These are phyloP conservation scores for Beverwykella pulmonaria DNA, from an alignment of 495 filamentous ascomycete species.

Conservation along the genomic window DNA sequence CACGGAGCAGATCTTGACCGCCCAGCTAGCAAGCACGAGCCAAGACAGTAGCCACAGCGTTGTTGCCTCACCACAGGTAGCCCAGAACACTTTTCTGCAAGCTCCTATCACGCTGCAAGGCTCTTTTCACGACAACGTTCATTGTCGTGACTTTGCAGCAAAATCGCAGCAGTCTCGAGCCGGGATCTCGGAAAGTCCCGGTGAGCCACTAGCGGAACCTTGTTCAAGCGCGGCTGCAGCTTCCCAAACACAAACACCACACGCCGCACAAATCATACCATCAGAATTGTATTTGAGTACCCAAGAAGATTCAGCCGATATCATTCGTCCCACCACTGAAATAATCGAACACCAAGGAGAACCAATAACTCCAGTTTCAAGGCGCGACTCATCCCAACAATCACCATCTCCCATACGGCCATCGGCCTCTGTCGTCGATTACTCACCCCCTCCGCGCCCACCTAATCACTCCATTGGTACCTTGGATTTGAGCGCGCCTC, in stretches of 20 bases:
- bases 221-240: background rate
- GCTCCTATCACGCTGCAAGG: background rate
- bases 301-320: background rate
- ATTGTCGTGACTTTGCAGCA: slow-evolving; percentile 1
- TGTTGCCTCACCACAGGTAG: background rate
- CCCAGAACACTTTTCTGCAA: background rate
- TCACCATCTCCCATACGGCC: background rate
- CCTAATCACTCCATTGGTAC: slow-evolving; percentile 17
- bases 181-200: slow-evolving; percentile 4
- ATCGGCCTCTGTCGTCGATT: background rate
- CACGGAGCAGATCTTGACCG: background rate
- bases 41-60: background rate
- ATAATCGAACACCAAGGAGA: background rate
- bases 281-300: slow-evolving; percentile 1
- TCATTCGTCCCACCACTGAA: slow-evolving; percentile 12
- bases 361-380: background rate
- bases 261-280: slow-evolving; percentile 16
- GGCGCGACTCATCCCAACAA: slow-evolving; percentile 18
- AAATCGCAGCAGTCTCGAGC: background rate
- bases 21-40: background rate
- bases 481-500: background rate
- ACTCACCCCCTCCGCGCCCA: background rate
- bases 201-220: background rate
- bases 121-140: background rate
- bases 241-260: slow-evolving; percentile 9